Conservation (phyloP, 345 rosid species). For the Linum lewisii region DNA sequence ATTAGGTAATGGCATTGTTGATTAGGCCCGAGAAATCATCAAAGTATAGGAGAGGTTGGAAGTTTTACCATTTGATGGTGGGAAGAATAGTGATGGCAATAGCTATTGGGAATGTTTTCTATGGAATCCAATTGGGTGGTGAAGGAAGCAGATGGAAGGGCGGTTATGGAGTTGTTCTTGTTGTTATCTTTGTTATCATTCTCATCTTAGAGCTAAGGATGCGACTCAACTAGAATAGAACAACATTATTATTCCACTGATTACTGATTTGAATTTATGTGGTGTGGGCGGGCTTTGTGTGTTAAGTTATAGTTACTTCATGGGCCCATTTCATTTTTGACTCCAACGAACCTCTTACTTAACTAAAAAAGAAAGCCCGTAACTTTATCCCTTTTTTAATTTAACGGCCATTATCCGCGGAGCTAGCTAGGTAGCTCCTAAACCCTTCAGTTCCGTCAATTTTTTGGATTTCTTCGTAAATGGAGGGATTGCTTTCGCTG, state of each 20-base stretch:
- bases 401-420: too few relatives aligned
- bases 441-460: neutral
- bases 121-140: constrained; percentile 64
- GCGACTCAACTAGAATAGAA: constrained; percentile 35
- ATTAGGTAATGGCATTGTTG: constrained; percentile 52
- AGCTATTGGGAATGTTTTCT: constrained; percentile 62
- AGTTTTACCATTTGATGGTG: constrained; percentile 60
- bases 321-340: too few relatives aligned
- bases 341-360: too few relatives aligned
- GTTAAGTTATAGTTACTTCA: too few relatives aligned
- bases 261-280: too few relatives aligned
- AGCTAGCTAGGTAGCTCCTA: too few relatives aligned
- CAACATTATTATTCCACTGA: too few relatives aligned
- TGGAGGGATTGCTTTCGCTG: constrained; percentile 18
- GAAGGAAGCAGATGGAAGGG: constrained; percentile 50
- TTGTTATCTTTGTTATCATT: constrained; percentile 28
- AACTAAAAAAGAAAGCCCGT: too few relatives aligned
- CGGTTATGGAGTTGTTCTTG: constrained; percentile 46
- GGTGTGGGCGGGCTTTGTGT: too few relatives aligned
- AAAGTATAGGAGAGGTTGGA: constrained; percentile 60
- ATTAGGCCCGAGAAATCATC: constrained; percentile 50
- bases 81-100: constrained; percentile 51
- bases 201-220: constrained; percentile 32
- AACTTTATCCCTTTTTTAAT: too few relatives aligned
- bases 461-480: neutral